These are phyloP conservation scores for Vachellia collinsii DNA, from an alignment of 306 rosid species.

Conservation along the genomic window DNA sequence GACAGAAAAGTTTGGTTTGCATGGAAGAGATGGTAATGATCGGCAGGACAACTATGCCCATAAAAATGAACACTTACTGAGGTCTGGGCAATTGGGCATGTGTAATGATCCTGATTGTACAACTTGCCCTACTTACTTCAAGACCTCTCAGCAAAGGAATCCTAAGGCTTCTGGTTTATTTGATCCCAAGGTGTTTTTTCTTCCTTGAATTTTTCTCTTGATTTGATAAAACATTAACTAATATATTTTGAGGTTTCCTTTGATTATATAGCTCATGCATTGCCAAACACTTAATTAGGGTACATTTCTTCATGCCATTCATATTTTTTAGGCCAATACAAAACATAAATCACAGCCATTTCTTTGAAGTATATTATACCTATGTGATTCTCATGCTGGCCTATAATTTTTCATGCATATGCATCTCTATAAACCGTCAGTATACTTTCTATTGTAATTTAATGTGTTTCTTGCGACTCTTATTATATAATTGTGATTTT, in stretches of 20 bases:
- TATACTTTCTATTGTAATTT: not conserved
- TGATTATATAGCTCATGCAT: slow-evolving; percentile 1
- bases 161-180: slow-evolving; percentile 48
- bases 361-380: slow-evolving; percentile 14
- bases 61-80: slow-evolving; percentile 73
- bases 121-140: slow-evolving; percentile 78
- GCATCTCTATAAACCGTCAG: not conserved
- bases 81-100: slow-evolving; percentile 89
- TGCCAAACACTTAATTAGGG: not conserved
- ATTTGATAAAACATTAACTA: not conserved
- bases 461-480: not conserved
- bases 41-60: slow-evolving; percentile 47
- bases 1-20: slow-evolving; percentile 44
- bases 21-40: slow-evolving; percentile 34
- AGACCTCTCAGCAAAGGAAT: slow-evolving; percentile 48
- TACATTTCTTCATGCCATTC: not conserved
- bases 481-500: not conserved
- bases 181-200: slow-evolving; percentile 62
- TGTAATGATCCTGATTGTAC: slow-evolving; percentile 93
- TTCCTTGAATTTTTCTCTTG: slow-evolving; percentile 25
- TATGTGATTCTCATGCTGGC: slow-evolving; percentile 4
- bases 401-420: not conserved
- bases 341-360: slow-evolving; percentile 7
- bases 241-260: slow-evolving; percentile 23
- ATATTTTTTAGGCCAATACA: slow-evolving; percentile 13